phyloP scores from a whole-genome alignment of 129 eudicot genomes.

The Pulicaria dysenterica region DNA sequence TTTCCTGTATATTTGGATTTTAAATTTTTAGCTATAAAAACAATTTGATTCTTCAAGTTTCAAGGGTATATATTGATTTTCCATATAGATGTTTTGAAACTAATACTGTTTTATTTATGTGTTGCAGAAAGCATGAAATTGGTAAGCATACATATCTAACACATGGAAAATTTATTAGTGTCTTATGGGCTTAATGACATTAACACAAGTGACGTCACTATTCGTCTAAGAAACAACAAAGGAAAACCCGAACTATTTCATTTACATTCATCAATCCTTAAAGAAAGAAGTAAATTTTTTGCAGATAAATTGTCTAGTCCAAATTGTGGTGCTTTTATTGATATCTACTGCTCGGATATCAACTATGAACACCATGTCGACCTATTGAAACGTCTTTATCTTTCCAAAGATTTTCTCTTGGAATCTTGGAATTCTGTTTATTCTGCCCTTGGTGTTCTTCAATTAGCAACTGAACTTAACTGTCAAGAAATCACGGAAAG shows the following conservation, averaged over 20 bases:
- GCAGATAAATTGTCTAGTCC: conserved; percentile 51
- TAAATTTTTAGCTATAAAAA: neutral
- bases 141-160: conserved; percentile 28
- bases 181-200: conserved; percentile 48
- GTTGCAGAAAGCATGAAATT: conserved; percentile 57
- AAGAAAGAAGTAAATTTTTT: conserved; percentile 60
- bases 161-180: conserved; percentile 51
- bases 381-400: conserved; percentile 53
- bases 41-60: neutral
- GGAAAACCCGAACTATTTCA: conserved; percentile 52
- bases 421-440: conserved; percentile 68
- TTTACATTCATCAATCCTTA: conserved; percentile 55
- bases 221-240: conserved; percentile 52
- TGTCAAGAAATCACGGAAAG: conserved; percentile 56
- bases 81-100: neutral
- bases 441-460: conserved; percentile 70
- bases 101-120: conserved; percentile 4
- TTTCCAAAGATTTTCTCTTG: conserved; percentile 43
- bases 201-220: conserved; percentile 50
- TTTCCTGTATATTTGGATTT: neutral
- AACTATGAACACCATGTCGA: conserved; percentile 62
- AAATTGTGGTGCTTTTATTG: conserved; percentile 36
- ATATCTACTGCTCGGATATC: conserved; percentile 58
- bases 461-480: conserved; percentile 44
- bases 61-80: neutral